These are phyloP conservation scores for Xylaria scruposa DNA, from an alignment of 495 filamentous ascomycete species.

Conservation along the genomic window DNA sequence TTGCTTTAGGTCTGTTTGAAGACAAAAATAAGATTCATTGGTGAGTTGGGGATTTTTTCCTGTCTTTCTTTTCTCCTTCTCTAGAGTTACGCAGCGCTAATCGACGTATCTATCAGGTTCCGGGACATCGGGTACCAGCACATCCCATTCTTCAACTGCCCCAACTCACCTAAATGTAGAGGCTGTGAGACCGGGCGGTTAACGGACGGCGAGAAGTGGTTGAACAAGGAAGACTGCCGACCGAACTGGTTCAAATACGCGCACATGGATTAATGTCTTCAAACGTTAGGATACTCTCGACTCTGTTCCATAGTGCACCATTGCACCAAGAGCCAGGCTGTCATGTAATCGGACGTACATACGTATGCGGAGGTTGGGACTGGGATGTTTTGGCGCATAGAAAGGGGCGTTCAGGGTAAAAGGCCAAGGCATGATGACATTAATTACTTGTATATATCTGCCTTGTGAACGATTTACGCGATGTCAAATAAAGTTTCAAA, in stretches of 20 bases:
- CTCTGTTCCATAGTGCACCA: conserved; percentile 18
- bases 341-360: conserved; percentile 3
- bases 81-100: background rate
- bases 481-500: conserved; percentile 19
- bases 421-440: conserved; percentile 23
- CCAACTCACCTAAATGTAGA: conserved; percentile 91
- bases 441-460: conserved; percentile 29
- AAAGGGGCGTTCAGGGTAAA: conserved; percentile 23
- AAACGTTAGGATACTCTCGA: conserved; percentile 25
- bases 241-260: conserved; percentile 97
- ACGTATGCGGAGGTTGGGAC: conserved; percentile 12
- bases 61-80: too few relatives aligned
- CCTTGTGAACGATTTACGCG: conserved; percentile 21
- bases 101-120: conserved; percentile 70
- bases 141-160: conserved; percentile 98
- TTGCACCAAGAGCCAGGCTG: background rate
- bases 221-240: conserved; percentile 92
- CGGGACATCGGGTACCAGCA: conserved; percentile 99
- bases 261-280: conserved; percentile 68
- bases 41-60: conserved; percentile 58
- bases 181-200: conserved; percentile 86
- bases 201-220: conserved; percentile 82
- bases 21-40: conserved; percentile 92
- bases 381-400: conserved; percentile 29
- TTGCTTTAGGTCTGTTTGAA: conserved; percentile 93